phyloP scores from a whole-genome alignment of 306 rosid genomes.

The Alnus glutinosa region DNA sequence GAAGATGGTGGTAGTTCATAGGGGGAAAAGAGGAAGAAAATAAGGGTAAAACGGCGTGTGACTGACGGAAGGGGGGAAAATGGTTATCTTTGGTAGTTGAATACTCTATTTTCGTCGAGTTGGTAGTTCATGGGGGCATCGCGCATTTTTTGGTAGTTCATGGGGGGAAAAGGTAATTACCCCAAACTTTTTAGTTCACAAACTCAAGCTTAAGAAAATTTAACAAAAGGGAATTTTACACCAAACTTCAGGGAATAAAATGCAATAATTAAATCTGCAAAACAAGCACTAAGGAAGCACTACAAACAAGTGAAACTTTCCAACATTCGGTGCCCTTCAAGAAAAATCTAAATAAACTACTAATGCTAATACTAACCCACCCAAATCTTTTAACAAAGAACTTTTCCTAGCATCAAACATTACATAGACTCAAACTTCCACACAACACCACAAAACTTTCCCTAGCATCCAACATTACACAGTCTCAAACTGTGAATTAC shows the following conservation, averaged over 20 bases:
- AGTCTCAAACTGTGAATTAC: too few relatives aligned
- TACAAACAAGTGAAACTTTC: background rate
- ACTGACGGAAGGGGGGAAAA: too few relatives aligned
- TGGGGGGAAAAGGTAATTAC: too few relatives aligned
- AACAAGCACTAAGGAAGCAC: background rate
- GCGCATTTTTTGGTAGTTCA: too few relatives aligned
- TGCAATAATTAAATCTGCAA: background rate
- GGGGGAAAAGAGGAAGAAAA: too few relatives aligned
- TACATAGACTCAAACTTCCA: background rate
- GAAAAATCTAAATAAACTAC: background rate
- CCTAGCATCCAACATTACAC: too few relatives aligned
- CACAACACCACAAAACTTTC: background rate
- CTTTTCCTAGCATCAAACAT: background rate
- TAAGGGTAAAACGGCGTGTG: too few relatives aligned
- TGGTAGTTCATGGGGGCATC: too few relatives aligned
- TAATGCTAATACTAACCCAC: background rate
- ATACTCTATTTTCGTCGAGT: too few relatives aligned
- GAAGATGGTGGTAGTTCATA: too few relatives aligned
- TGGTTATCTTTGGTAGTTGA: too few relatives aligned
- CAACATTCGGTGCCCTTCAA: background rate
- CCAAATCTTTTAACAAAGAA: background rate
- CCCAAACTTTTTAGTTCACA: background rate
- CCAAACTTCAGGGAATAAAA: background rate
- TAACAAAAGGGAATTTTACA: background rate
- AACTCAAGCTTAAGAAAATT: background rate